Evolutionary conservation across 2,329 filamentous ascomycete species (phyloP).

Genomic region (Hypoxylon sp.): DNA sequence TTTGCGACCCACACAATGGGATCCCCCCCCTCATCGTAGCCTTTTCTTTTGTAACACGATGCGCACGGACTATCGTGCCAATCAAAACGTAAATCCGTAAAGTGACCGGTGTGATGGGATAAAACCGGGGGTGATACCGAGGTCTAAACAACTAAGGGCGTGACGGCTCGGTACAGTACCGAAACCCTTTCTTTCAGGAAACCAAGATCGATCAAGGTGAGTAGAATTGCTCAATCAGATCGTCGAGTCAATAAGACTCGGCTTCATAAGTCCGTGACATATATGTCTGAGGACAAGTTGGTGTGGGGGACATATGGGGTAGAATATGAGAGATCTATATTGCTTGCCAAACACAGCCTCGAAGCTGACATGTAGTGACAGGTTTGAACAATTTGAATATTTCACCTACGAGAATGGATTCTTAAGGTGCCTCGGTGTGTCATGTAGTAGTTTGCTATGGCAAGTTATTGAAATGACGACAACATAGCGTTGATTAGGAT

Average conservation of each 20-base stretch:
- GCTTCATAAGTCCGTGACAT: conserved; percentile 5
- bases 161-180: conserved; percentile 26
- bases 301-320: conserved; percentile 3
- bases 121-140: conserved; percentile 36
- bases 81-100: conserved; percentile 41
- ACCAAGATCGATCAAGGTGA: conserved; percentile 25
- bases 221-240: conserved; percentile 25
- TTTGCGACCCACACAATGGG: conserved; percentile 37
- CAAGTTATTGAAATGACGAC: background rate
- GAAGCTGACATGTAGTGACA: conserved; percentile 1
- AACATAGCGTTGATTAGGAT: background rate
- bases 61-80: conserved; percentile 48
- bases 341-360: conserved; percentile 15
- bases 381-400: conserved; percentile 3
- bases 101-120: conserved; percentile 48
- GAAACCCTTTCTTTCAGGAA: conserved; percentile 18
- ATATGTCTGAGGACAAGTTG: conserved; percentile 3
- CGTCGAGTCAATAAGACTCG: conserved; percentile 6
- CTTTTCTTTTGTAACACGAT: conserved; percentile 35
- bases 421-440: conserved; percentile 13
- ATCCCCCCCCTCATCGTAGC: conserved; percentile 25
- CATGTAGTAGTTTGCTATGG: conserved; percentile 5
- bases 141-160: conserved; percentile 27
- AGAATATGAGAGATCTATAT: conserved; percentile 2
- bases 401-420: conserved; percentile 8